Evolutionary conservation across 768 basidiomycete species (phyloP).

Genomic region (Suillus hirtellus): DNA sequence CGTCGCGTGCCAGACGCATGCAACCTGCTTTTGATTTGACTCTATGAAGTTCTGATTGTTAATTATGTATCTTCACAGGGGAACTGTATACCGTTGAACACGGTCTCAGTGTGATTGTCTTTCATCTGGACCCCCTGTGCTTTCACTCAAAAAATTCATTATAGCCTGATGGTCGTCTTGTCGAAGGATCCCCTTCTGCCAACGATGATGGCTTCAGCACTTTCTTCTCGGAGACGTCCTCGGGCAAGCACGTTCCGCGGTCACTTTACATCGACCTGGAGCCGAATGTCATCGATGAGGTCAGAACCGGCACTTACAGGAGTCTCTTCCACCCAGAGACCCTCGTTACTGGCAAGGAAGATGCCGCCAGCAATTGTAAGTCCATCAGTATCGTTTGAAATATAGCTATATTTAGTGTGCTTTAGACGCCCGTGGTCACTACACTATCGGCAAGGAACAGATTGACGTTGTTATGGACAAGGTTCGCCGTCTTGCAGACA

Average conservation of each 20-base stretch:
- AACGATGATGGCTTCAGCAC: slow-evolving; percentile 95
- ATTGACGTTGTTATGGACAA: slow-evolving; percentile 97
- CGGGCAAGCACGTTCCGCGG: slow-evolving; percentile 96
- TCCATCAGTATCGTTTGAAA: slow-evolving; percentile 4
- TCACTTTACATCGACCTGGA: slow-evolving; percentile 97
- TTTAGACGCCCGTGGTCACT: slow-evolving; percentile 94
- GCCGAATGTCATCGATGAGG: slow-evolving; percentile 97
- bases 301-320: slow-evolving; percentile 93
- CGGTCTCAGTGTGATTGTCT: slow-evolving; percentile 77
- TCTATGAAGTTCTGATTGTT: slow-evolving; percentile 14
- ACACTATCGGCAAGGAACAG: slow-evolving; percentile 97
- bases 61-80: slow-evolving; percentile 53
- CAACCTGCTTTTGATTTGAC: slow-evolving; percentile 15
- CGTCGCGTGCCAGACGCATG: slow-evolving; percentile 13
- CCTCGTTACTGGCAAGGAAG: slow-evolving; percentile 97
- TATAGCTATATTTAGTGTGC: slow-evolving; percentile 11
- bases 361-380: slow-evolving; percentile 98
- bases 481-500: slow-evolving; percentile 91
- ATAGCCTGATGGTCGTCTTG: slow-evolving; percentile 92
- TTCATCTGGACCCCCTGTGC: slow-evolving; percentile 14
- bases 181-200: slow-evolving; percentile 71
- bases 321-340: slow-evolving; percentile 99
- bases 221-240: slow-evolving; percentile 97
- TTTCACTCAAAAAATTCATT: slow-evolving; percentile 17
- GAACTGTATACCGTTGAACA: slow-evolving; percentile 99